Base-by-base conservation (phyloP, 495 filamentous ascomycete species). In the Penicillium lagena region DNA sequence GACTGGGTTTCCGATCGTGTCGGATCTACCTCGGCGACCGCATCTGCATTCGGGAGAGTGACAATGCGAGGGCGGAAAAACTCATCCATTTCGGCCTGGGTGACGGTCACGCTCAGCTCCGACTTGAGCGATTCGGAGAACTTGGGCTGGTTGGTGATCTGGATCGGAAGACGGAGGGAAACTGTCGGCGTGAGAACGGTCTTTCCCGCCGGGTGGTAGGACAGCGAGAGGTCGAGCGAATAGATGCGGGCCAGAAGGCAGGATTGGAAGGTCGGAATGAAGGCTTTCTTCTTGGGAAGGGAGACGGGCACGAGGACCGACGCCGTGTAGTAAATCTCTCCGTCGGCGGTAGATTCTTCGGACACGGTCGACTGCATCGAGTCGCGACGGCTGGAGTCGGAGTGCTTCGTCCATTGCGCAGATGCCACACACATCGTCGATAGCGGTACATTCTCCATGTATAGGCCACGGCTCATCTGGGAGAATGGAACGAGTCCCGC, bases 201-300 rank as follows among this genome's bases (percentile, higher is more conserved):
- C n/a, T 78, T 66, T 13, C 71, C 71, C 6, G 79, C 71, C 0
- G 80, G 76, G 42, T 80, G 75, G 34, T 87, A 64, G 4, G 79
- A 71, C 42, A 91, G 56, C 7, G 72, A 70, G 39, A 97, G 66
- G 35, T 85, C 82, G 14, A 96, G 72, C 8, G 74, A 68, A 67
- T 98, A 97, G 17, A 82, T 66, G 46, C 93, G 83, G 12, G 85
- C 86, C 28, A 86, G 70, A 52, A 95, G 77, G 64, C 93, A 98
- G 42, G 81, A 79, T 66, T 93, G 83, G 68, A 97, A 98, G 12
- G 88, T 90, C 0, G 93, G 94, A 27, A 93, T 64, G 64, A 90
- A 89, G 2, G 80, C 70, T 48, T 82, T 86, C 51, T 77, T 79
- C 9, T 63, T 67, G 0, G 93, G 89, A 1, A 95, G 69, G 0